Base-by-base conservation (phyloP, 1,284 basidiomycete species). In the Limonomyces culmigenus region DNA sequence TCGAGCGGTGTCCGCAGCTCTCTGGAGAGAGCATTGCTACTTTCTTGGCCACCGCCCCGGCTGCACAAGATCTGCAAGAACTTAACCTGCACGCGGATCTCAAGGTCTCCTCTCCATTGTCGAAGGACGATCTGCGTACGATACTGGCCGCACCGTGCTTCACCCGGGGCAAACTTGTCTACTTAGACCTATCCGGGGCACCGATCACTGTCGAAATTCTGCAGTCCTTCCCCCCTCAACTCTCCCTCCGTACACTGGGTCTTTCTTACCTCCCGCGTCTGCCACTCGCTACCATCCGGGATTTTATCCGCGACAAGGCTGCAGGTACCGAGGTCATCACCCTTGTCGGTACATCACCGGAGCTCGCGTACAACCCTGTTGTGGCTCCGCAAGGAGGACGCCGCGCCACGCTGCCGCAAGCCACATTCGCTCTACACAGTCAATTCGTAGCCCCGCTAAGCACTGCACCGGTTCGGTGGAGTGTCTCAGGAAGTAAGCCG, bases 71-170 rank as follows among this genome's bases (percentile, higher is more conserved):
- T 18, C 61, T 96, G 19, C 64, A 63, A 36, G 85, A 97, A 48
- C 65, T 97, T 29, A 87, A 84, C 38, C 66, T 98, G 2, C 93
- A 88, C 47, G 88, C 88, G 33, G 89, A 95, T 47, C 68, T 68
- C 48, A 86, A 88, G 1, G 91, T 86, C 54, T 67, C 74, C 0
- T 87, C 80, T n/a, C 74, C 85, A 0, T 62, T 98, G 19, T 68
- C 70, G 6, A 58, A 60, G 29, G 66, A 72, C 15, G 78, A 96
- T 41, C 64, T 96, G 20, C 47, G 55, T 16, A 64, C 70, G 16
- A 73, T 97, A 36, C 62, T 67, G 1, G 54, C 58, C 13, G 89
- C 89, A 0, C 89, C 89, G 0, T 88, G 84, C 50, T 83, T 98
- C 62, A 59, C 62, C 11, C 73, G 65, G 21, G 86, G 87, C 13